Evolutionary conservation across 2,329 filamentous ascomycete genomes (phyloP), one percentile per base, ranked within the genome.

Genomic region (Sarocladiaceae sp.): DNA sequence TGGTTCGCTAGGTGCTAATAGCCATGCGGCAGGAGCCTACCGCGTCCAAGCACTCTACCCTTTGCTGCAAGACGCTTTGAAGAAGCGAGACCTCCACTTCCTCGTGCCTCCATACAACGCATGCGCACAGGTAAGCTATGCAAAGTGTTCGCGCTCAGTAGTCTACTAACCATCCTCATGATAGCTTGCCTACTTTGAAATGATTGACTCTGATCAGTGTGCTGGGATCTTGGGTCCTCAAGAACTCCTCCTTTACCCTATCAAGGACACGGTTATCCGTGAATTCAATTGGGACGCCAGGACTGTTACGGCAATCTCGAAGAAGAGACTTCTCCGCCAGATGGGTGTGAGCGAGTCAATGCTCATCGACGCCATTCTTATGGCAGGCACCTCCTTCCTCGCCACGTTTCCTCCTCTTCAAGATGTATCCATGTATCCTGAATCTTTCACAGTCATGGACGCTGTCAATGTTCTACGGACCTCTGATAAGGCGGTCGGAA

Each of bases 81-180:
- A 80, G 60, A 75, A 84, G 58, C 80, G 86, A 56, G 77, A 78
- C 2, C 73, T 96, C 53, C 80, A 89, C 55, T 96, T 91, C 63
- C 75, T 90, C 46, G 87, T 95, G 40, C 87, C 93, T 12, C 93
- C 93, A 1, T 96, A 90, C 73, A 91, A 87, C 67, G 90, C 92
- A 33, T 86, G 87, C 61, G 89, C 90, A 54, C 90, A 96, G 82
- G 89, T 93, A 70, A 64, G 75, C 66, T 23, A 23, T 39, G 36
- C 20, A 39, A 4, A 2, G 11, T 3, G n/a, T n/a, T n/a, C n/a
- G n/a, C n/a, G n/a, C n/a, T n/a, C n/a, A n/a, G n/a, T n/a, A n/a
- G n/a, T n/a, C n/a, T n/a, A n/a, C n/a, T n/a, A n/a, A n/a, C n/a
- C n/a, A n/a, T n/a, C n/a, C n/a, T n/a, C n/a, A n/a, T n/a, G n/a